Base-by-base conservation (phyloP, 2,329 filamentous ascomycete genomes). In the Diplodia sapinea region DNA sequence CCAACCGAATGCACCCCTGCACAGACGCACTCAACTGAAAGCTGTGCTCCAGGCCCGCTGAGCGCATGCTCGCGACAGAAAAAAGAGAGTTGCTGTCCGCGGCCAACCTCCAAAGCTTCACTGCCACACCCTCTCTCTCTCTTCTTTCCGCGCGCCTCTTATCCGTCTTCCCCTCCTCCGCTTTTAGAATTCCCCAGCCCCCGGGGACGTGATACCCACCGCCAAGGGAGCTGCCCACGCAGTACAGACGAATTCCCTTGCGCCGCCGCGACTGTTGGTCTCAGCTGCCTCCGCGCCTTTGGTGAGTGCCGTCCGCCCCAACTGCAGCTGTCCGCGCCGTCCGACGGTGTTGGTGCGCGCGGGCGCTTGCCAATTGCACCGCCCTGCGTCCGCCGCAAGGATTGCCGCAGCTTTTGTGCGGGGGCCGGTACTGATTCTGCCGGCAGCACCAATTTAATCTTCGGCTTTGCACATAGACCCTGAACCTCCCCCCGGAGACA, bases 381-480 rank as follows among this genome's bases (percentile, higher is more conserved):
- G 40, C 17, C 40, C 15, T 23, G 40, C 17, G 43, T n/a, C 43
- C 11, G 43, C 17, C 43, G n/a, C 8, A 47, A n/a, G n/a, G 43
- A 38, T 20, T 20, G 43, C 43, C 17, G 43, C 43, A 47, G 43
- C 43, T 20, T 47, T 20, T n/a, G n/a, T 57, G 57, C 47, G 11
- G 29, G 40, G 17, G 12, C 59, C n/a, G 15, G n/a, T 36, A 54
- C 65, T 67, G 55, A 62, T 56, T 43, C 31, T 55, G 50, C 38
- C 40, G 23, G 17, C 56, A 66, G 55, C 57, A 66, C 47, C 55
- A 52, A 13, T 26, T 62, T 38, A 63, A 52, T 55, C 36, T 51
- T 56, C 56, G 52, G 29, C 49, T 20, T 71, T 69, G 69, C 67
- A 31, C 69, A 67, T 70, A 67, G 66, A 59, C 70, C 65, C 69